phyloP scores from a whole-genome alignment of 129 eudicot species.

The Erigeron canadensis region DNA sequence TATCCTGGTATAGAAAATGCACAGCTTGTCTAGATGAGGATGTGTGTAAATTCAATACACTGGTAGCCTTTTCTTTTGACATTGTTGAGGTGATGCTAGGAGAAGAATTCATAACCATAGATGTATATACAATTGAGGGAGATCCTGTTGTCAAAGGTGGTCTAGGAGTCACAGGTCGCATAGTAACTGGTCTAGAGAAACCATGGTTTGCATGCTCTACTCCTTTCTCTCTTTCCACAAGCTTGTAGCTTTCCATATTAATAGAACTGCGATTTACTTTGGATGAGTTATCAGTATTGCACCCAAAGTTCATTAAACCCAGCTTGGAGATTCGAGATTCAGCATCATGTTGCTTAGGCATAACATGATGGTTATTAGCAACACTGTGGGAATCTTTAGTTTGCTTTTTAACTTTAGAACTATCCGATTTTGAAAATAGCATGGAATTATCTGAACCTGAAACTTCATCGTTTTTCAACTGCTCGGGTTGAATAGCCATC shows the following conservation, averaged over 20 bases:
- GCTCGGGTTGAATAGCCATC: constrained; percentile 20
- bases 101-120: constrained; percentile 30
- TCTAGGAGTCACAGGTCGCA: constrained; percentile 26
- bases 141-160: constrained; percentile 22
- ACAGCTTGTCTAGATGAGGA: constrained; percentile 28
- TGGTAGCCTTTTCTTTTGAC: constrained; percentile 28
- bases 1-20: no score
- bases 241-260: constrained; percentile 23
- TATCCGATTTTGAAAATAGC: constrained; percentile 27
- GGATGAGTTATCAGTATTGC: constrained; percentile 18
- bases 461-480: constrained; percentile 25
- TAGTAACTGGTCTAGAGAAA: constrained; percentile 25
- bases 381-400: constrained; percentile 17
- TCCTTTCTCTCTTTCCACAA: constrained; percentile 32
- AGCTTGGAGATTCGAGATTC: constrained; percentile 39
- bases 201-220: constrained; percentile 29
- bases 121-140: constrained; percentile 29
- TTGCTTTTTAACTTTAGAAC: constrained; percentile 28
- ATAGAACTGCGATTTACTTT: constrained; percentile 10
- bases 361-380: constrained; percentile 21
- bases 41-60: constrained; percentile 31
- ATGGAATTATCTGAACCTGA: constrained; percentile 26
- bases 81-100: constrained; percentile 27
- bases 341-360: constrained; percentile 26
- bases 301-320: constrained; percentile 20